Evolutionary conservation across 192 early-diverging fungal genomes (phyloP).

Genomic region (Coemansia sp.): DNA sequence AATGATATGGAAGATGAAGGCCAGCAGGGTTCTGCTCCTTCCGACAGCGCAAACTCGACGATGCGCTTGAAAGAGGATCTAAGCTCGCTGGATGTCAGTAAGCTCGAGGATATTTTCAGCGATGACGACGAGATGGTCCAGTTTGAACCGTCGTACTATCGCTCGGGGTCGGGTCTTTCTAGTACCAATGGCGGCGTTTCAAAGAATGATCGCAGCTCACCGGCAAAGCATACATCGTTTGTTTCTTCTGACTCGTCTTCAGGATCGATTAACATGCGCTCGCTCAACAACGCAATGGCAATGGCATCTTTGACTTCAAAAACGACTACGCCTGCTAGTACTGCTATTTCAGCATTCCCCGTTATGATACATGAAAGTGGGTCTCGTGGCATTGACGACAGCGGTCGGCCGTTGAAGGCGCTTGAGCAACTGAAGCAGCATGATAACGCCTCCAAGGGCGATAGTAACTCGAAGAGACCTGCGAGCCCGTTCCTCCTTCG

Average conservation of each 20-base stretch:
- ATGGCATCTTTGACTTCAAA: constrained; percentile 3
- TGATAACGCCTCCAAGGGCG: constrained; percentile 17
- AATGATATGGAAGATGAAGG: background rate
- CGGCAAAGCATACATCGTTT: constrained; percentile 9
- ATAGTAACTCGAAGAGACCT: constrained; percentile 6
- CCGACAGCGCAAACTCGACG: constrained; percentile 19
- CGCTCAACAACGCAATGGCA: constrained; percentile 36
- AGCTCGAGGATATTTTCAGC: constrained; percentile 54
- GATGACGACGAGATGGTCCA: constrained; percentile 49
- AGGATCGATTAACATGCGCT: constrained; percentile 37
- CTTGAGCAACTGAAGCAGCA: constrained; percentile 18
- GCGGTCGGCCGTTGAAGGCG: background rate
- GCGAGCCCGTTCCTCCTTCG: constrained; percentile 46
- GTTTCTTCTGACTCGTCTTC: constrained; percentile 24
- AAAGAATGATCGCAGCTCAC: background rate
- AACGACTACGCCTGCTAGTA: constrained; percentile 4
- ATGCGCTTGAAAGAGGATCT: constrained; percentile 47
- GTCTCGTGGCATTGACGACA: constrained; percentile 14
- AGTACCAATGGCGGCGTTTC: background rate
- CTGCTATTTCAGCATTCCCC: constrained; percentile 40
- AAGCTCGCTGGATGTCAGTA: constrained; percentile 21
- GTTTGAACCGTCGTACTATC: constrained; percentile 46
- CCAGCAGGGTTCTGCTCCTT: background rate
- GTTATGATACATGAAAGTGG: constrained; percentile 20
- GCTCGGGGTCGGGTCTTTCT: constrained; percentile 38